A percentile compares a stretch with the other conserved stretches of the same genome.
These are phyloP conservation scores for Xylariales sp. DNA, from an alignment of 2,329 filamentous ascomycete species.

Conservation along the genomic window DNA sequence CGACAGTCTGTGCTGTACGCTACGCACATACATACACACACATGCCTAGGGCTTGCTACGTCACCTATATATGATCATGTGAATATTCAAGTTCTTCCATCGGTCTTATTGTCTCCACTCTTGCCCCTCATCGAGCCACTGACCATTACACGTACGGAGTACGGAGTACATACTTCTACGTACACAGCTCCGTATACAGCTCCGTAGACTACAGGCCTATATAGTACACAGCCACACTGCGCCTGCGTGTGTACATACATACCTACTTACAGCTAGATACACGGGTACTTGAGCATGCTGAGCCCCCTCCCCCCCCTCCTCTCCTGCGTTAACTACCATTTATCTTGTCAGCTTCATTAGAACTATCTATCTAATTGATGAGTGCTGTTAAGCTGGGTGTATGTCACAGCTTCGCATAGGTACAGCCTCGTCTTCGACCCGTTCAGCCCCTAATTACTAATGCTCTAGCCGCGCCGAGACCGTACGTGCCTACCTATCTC, in stretches of 20 bases:
- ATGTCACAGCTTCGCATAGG: background rate
- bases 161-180: background rate
- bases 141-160: background rate
- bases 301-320: background rate
- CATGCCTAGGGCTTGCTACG: slow-evolving; percentile 25
- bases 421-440: slow-evolving; percentile 21
- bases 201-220: no score
- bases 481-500: background rate
- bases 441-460: background rate
- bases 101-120: slow-evolving; percentile 23
- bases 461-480: slow-evolving; percentile 17
- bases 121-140: slow-evolving; percentile 28
- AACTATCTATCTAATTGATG: background rate
- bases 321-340: no score
- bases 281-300: background rate
- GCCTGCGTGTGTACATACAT: background rate
- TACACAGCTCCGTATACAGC: no score
- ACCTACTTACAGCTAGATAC: background rate
- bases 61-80: slow-evolving; percentile 37
- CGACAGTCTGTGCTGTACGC: background rate
- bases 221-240: no score
- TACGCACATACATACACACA: background rate
- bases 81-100: slow-evolving; percentile 30
- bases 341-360: no score
- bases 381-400: background rate